A percentile compares a stretch with the other conserved stretches of the same genome.
Evolutionary conservation across 164 flowering plant genomes (phyloP).

Genomic region (Annona squamosa): DNA sequence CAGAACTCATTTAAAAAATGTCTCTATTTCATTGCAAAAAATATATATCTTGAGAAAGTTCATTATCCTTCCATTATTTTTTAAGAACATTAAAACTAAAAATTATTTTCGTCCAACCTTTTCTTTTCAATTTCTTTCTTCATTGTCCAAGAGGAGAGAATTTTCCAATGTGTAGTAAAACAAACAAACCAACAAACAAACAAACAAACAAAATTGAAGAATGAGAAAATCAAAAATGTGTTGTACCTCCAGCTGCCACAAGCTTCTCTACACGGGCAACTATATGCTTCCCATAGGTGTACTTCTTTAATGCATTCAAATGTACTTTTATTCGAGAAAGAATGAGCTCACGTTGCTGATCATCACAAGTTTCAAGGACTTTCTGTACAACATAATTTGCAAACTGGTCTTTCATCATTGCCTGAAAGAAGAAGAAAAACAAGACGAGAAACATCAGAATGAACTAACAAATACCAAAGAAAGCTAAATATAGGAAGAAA

Average conservation of each 20-base stretch:
- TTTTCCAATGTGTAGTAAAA: not conserved
- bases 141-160: too few species aligned
- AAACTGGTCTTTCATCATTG: slow-evolving; percentile 92
- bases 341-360: slow-evolving; percentile 76
- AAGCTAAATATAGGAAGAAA: not conserved
- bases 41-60: too few species aligned
- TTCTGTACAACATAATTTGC: slow-evolving; percentile 93
- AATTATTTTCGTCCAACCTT: too few species aligned
- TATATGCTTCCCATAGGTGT: slow-evolving; percentile 88
- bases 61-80: too few species aligned
- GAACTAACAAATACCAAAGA: not conserved
- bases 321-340: slow-evolving; percentile 79
- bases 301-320: slow-evolving; percentile 81
- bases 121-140: too few species aligned
- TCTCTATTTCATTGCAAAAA: too few species aligned
- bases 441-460: not conserved
- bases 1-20: too few species aligned
- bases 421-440: slow-evolving; percentile 30
- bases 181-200: slow-evolving; percentile 3
- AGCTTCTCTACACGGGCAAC: slow-evolving; percentile 96
- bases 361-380: slow-evolving; percentile 89
- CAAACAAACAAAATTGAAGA: not conserved
- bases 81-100: too few species aligned
- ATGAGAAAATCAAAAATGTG: not conserved
- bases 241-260: slow-evolving; percentile 83